Evolutionary conservation across 2,329 filamentous ascomycete genomes (phyloP), one percentile per base, ranked within the genome.

Genomic region (Colletotrichum orchidophilum): DNA sequence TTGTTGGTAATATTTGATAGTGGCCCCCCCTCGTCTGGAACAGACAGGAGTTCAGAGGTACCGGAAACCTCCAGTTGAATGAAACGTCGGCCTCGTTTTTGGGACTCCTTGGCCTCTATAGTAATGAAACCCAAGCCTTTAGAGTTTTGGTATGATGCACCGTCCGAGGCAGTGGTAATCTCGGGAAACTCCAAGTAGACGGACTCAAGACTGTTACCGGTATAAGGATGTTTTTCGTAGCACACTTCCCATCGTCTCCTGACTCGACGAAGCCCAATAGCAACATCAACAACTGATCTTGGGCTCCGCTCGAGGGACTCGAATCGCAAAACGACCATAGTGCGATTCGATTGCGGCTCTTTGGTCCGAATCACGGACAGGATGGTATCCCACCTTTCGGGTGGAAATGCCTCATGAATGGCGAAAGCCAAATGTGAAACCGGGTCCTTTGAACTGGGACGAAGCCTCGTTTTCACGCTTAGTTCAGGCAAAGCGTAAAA

Each of bases 401-500:
- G 65, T 4, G 65, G 65, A 33, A 42, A 49, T 8, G 59, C 65
- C 7, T 31, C 39, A 3, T n/a, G 21, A 12, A 61, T 59, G 6
- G 5, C 29, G 18, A 66, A 66, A 2, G 39, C 42, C 15, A 52
- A 18, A 7, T 29, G 31, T 18, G 54, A 21, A 2, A 39, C 26
- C 2, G 27, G n/a, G 12, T 13, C 2, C 1, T 13, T 63, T 5
- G 13, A 27, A 3, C 33, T 53, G 1, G 13, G 35, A 0, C 18
- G 59, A 24, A 27, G 24, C 15, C 35, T 54, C 1, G 35, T 29
- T 11, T 18, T n/a, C 1, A 68, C 52, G 8, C 35, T 54, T 13
- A 68, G 21, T 52, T 68, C 59, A 3, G 65, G 65, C 2, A 68
- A 27, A 12, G 65, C 59, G 26, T 68, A 33, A n/a, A 68, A 68